Base-by-base conservation (phyloP, 139 green algal genomes). In the Mesotaenium endlicherianum region DNA sequence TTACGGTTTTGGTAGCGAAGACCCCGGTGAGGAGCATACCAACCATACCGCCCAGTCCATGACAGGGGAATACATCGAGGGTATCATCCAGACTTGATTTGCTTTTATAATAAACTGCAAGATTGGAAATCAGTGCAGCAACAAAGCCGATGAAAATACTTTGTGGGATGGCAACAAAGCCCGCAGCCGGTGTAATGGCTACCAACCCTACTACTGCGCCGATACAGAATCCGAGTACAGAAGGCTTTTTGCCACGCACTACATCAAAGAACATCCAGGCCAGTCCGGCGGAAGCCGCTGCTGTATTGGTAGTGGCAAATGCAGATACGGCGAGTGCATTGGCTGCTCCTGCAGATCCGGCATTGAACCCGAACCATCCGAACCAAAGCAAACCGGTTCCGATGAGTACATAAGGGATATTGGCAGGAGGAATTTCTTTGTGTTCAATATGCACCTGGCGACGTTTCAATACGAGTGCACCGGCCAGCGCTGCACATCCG, bases 281-380 rank as follows among this genome's bases (percentile, higher is more conserved):
- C 11, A 68, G 11, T 6, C 3, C 17, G 3, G 11, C 57, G 31
- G 11, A 11, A 31, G 11, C 8, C 16, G 57, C 31, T n/a, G 57
- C 57, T 3, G 31, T 26, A 11, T 38, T n/a, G 20, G 57, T 68
- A 3, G 86, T 78, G 36, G 43, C 26, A 4, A 64, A 17, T 0
- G 16, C 80, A 82, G 74, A 85, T 11, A 60, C 64, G 30, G 75
- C n/a, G 20, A 72, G 70, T 26, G 77, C 77, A 36, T 49, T 76
- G 26, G 82, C 53, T 2, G 87, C 82, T 2, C 59, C 30, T 26
- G 64, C 64, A 3, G 64, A 45, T 47, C 64, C 69, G 2, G 3
- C 87, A 57, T 91, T 91, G 67, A 91, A 91, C 30, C 87, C 87
- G 55, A 81, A 91, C 87, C 87, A 91, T 57, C 87, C 87, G 34